phyloP scores from a whole-genome alignment of 345 rosid species.

The Corchorus capsularis region DNA sequence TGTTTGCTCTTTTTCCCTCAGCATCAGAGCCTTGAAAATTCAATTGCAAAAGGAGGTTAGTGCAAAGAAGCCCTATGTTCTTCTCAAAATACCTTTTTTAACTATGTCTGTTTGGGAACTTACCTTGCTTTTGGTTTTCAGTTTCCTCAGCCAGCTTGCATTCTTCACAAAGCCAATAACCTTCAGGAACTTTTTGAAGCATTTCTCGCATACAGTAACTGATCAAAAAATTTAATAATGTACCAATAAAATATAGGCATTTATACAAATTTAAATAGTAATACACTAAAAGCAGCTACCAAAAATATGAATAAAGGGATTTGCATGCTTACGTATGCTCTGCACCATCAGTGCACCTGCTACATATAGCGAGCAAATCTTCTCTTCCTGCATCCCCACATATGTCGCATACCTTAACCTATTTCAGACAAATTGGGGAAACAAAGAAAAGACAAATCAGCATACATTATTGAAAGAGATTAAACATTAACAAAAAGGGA shows the following conservation, averaged over 20 bases:
- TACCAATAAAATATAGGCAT: constrained; percentile 16
- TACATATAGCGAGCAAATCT: constrained; percentile 92
- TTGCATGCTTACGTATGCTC: constrained; percentile 91
- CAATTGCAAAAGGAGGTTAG: constrained; percentile 26
- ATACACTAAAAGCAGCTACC: background rate
- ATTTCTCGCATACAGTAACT: constrained; percentile 98
- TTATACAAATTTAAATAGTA: background rate
- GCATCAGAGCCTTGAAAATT: constrained; percentile 51
- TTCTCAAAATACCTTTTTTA: background rate
- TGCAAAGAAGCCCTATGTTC: background rate
- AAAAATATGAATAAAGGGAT: constrained; percentile 9
- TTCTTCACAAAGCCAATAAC: constrained; percentile 97
- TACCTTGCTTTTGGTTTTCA: constrained; percentile 73
- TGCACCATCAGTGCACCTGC: constrained; percentile 94
- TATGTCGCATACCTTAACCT: constrained; percentile 99
- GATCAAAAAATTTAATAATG: constrained; percentile 30
- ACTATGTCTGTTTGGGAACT: constrained; percentile 22
- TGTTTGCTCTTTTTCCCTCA: constrained; percentile 50
- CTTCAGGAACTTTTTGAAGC: constrained; percentile 81
- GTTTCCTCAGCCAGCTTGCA: constrained; percentile 77
- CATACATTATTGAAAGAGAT: background rate
- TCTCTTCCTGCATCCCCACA: constrained; percentile 99
- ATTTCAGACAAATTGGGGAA: constrained; percentile 30
- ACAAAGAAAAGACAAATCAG: constrained; percentile 18
- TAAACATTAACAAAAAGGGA: background rate